Evolutionary conservation across 257 asterid genomes (phyloP).

Genomic region (Jaltomata sinuosa): DNA sequence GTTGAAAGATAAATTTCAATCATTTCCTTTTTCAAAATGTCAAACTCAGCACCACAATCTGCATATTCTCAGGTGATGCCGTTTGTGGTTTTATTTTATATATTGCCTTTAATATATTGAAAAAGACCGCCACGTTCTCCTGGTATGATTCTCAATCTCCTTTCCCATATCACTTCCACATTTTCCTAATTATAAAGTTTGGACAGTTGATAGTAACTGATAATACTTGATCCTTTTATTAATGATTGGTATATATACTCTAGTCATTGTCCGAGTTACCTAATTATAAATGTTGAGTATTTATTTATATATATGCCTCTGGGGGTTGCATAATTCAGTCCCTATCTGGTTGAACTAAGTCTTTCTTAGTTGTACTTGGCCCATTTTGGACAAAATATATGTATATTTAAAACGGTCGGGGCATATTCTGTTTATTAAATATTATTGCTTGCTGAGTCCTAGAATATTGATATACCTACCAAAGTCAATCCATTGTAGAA

Average conservation of each 20-base stretch:
- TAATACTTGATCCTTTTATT: neutral
- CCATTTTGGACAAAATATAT: neutral
- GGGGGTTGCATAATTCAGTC: neutral
- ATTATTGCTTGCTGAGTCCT: neutral
- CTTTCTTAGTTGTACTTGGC: constrained; percentile 2
- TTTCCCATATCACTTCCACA: neutral
- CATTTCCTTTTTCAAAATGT: neutral
- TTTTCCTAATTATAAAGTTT: neutral
- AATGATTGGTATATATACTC: constrained; percentile 5
- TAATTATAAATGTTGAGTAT: neutral
- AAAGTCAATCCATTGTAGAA: constrained; percentile 1
- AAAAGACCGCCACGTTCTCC: constrained; percentile 22
- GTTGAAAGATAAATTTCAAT: neutral
- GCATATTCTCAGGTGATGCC: neutral
- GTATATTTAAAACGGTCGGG: neutral
- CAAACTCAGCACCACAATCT: neutral
- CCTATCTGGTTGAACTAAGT: neutral
- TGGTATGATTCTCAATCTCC: constrained; percentile 1
- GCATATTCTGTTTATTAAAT: neutral
- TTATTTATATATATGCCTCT: neutral
- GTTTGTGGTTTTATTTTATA: neutral
- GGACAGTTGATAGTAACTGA: neutral
- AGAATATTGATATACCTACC: neutral
- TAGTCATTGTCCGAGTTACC: constrained; percentile 1
- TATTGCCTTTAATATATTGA: neutral